Evolutionary conservation across 1,284 basidiomycete genomes (phyloP).

Genomic region (Bjerkandera adusta): DNA sequence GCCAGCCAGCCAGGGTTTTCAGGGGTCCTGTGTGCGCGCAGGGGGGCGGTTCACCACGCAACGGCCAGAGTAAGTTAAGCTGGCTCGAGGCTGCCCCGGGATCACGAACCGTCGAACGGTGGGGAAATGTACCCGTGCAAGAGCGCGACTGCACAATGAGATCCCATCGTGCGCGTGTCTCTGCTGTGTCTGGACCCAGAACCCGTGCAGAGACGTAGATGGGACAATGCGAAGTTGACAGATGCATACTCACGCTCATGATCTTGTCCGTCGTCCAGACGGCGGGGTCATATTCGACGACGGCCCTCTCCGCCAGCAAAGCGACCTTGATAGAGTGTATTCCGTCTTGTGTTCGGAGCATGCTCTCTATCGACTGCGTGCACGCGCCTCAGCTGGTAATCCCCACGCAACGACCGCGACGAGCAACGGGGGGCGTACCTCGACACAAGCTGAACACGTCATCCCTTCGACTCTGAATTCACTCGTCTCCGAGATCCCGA

Average conservation of each 20-base stretch:
- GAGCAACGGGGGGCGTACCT: slow-evolving; percentile 47
- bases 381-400: slow-evolving; percentile 5
- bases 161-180: too few species aligned
- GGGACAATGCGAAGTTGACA: not conserved
- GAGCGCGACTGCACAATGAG: too few species aligned
- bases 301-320: slow-evolving; percentile 89
- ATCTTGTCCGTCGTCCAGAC: slow-evolving; percentile 84
- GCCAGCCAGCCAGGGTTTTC: too few species aligned
- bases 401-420: not conserved
- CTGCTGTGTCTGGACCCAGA: too few species aligned
- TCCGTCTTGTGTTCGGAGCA: slow-evolving; percentile 82
- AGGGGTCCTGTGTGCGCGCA: too few species aligned
- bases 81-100: too few species aligned
- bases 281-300: slow-evolving; percentile 84
- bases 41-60: too few species aligned
- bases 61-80: too few species aligned
- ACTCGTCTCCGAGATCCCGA: slow-evolving; percentile 42
- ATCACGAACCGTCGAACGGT: not conserved
- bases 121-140: too few species aligned
- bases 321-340: slow-evolving; percentile 91
- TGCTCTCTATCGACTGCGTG: slow-evolving; percentile 89
- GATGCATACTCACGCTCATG: slow-evolving; percentile 53
- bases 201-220: too few species aligned
- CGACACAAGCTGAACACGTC: slow-evolving; percentile 90
- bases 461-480: slow-evolving; percentile 87